phyloP scores from a whole-genome alignment of 495 filamentous ascomycete species.

The Clavariopsis aquatica region DNA sequence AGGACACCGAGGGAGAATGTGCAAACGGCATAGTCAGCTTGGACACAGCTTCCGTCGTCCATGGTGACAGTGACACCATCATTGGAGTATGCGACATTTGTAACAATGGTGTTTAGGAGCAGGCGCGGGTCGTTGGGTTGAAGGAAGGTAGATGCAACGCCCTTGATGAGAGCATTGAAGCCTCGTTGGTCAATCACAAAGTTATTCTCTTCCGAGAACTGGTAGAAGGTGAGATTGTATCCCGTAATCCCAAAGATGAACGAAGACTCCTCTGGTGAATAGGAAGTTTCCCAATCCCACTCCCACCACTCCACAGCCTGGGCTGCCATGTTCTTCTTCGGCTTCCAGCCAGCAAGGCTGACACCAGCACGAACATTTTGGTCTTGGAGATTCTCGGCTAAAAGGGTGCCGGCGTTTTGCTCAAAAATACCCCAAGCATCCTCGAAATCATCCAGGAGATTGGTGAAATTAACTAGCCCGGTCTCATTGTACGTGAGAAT shows the following conservation, averaged over 20 bases:
- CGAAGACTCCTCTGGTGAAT: constrained; percentile 45
- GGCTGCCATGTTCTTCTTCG: constrained; percentile 57
- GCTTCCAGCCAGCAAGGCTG: constrained; percentile 65
- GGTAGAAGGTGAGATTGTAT: constrained; percentile 49
- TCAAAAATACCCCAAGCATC: constrained; percentile 54
- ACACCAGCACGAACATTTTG: constrained; percentile 61
- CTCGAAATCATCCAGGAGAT: constrained; percentile 56
- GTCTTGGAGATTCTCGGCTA: constrained; percentile 65
- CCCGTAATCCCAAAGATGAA: constrained; percentile 46
- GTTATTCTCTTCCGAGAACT: constrained; percentile 61
- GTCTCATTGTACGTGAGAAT: constrained; percentile 46
- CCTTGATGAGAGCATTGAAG: constrained; percentile 63
- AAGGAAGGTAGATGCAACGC: constrained; percentile 65
- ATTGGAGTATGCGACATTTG: constrained; percentile 57
- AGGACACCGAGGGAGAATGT: constrained; percentile 70
- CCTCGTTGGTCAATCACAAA: constrained; percentile 67
- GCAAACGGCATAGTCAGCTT: constrained; percentile 60
- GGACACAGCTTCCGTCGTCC: constrained; percentile 58
- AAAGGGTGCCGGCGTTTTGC: constrained; percentile 59
- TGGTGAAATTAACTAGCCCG: constrained; percentile 28
- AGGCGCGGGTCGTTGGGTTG: constrained; percentile 58
- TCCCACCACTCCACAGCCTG: constrained; percentile 68
- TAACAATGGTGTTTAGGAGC: constrained; percentile 61
- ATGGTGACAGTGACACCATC: constrained; percentile 60
- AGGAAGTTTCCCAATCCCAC: constrained; percentile 51